phyloP scores from a whole-genome alignment of 2,329 filamentous ascomycete species.

The Ascochyta koolunga region DNA sequence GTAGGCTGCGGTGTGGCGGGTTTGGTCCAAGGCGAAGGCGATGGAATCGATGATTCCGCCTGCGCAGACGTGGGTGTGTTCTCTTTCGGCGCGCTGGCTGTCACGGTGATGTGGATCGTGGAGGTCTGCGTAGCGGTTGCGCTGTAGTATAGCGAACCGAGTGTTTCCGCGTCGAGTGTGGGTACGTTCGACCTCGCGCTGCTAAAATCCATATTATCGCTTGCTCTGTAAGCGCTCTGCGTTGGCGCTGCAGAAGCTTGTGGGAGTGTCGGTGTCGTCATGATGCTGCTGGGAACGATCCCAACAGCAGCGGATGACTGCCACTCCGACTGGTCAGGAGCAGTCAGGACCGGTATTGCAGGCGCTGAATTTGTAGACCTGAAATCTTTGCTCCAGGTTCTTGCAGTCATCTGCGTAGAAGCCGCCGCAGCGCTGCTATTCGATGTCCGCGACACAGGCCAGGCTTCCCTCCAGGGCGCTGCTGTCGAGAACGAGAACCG shows the following conservation, averaged over 20 bases:
- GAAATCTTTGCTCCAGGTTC: background rate
- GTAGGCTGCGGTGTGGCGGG: background rate
- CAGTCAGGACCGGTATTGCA: background rate
- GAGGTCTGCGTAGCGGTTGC: background rate
- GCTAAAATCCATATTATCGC: background rate
- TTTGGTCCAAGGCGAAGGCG: no score
- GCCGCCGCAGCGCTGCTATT: background rate
- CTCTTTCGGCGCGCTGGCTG: background rate
- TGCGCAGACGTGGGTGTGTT: background rate
- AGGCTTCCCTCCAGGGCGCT: background rate
- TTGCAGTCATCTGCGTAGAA: background rate
- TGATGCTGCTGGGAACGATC: background rate
- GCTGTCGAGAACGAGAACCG: no score
- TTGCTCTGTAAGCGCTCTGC: background rate
- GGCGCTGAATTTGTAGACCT: background rate
- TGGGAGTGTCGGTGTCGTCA: background rate
- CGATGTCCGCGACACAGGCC: background rate
- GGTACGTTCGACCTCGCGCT: no score
- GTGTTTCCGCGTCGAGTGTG: background rate
- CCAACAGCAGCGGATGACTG: background rate
- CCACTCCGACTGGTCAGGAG: background rate
- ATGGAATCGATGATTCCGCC: no score
- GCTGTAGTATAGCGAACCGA: background rate
- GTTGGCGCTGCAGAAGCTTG: background rate
- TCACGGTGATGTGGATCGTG: constrained; percentile 6